These are phyloP conservation scores for Larix kaempferi DNA, from an alignment of 75 land plant species.

Conservation along the genomic window DNA sequence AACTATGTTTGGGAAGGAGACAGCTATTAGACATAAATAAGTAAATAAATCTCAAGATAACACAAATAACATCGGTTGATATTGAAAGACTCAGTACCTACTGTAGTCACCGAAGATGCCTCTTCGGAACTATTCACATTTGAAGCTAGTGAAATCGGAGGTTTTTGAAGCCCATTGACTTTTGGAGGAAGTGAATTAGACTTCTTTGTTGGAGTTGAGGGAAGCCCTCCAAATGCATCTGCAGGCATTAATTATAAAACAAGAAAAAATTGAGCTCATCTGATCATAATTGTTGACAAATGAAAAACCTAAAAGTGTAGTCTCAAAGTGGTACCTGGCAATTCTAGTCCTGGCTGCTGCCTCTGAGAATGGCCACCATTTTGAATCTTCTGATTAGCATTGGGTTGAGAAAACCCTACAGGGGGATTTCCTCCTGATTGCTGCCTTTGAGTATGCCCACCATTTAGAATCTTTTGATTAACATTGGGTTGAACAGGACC, in stretches of 20 bases:
- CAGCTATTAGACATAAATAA: not conserved
- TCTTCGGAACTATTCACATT: no score
- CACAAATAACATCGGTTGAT: not conserved
- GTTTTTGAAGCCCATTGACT: no score
- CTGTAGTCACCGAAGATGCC: no score
- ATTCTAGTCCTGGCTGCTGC: conserved; percentile 7
- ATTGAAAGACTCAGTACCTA: not conserved
- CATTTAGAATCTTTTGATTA: conserved; percentile 13
- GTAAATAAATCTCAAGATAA: not conserved
- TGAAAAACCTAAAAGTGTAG: no score
- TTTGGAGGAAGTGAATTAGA: no score
- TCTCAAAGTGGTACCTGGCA: no score
- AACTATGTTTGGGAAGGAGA: not conserved
- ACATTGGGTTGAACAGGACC: conserved; percentile 10
- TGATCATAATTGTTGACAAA: no score
- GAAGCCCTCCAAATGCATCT: not conserved
- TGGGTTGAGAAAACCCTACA: conserved; percentile 19
- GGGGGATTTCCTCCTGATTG: conserved; percentile 20
- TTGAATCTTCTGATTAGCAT: conserved; percentile 12
- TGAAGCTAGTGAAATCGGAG: no score
- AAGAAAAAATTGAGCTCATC: conserved; percentile 10
- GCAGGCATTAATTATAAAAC: not conserved
- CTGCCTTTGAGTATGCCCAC: conserved; percentile 9
- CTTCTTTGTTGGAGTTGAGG: not conserved
- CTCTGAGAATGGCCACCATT: conserved; percentile 10